Conservation (phyloP, 164 flowering plant species). For the Platanus orientalis region DNA sequence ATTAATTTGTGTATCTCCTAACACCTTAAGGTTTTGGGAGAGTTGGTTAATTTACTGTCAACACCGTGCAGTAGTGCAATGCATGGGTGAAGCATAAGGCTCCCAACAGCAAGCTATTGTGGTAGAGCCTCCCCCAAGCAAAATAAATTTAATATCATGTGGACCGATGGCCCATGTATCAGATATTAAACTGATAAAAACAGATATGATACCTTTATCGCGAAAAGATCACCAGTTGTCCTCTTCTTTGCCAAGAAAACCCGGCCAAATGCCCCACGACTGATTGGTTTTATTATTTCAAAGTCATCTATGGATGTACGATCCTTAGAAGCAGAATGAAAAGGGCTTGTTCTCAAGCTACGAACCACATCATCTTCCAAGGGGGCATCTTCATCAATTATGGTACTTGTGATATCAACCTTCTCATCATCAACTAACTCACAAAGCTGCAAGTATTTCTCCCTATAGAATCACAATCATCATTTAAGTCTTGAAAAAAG, state of each 20-base stretch:
- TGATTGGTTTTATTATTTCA: conserved; percentile 97
- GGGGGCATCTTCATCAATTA: conserved; percentile 91
- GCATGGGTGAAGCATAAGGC: no score
- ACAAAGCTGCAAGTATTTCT: conserved; percentile 88
- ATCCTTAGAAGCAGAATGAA: conserved; percentile 74
- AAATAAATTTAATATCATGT: no score
- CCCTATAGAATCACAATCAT: conserved; percentile 45
- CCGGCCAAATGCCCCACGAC: conserved; percentile 99
- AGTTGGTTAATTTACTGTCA: no score
- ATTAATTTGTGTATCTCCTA: no score
- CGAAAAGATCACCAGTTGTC: conserved; percentile 98
- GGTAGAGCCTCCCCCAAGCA: no score
- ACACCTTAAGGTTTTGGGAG: no score
- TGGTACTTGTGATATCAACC: conserved; percentile 68
- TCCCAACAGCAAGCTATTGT: not conserved
- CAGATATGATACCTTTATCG: conserved; percentile 70
- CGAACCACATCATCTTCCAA: conserved; percentile 94
- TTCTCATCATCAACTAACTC: conserved; percentile 89
- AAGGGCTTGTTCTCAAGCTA: conserved; percentile 88
- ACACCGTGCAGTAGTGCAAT: no score
- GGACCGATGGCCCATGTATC: no score
- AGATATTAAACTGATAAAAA: not conserved
- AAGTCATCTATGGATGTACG: conserved; percentile 99
- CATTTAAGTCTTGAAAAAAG: not conserved
- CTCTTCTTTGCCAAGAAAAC: conserved; percentile 96